Evolutionary conservation across 768 basidiomycete species (phyloP).

Genomic region (Macrocybe gigantea): DNA sequence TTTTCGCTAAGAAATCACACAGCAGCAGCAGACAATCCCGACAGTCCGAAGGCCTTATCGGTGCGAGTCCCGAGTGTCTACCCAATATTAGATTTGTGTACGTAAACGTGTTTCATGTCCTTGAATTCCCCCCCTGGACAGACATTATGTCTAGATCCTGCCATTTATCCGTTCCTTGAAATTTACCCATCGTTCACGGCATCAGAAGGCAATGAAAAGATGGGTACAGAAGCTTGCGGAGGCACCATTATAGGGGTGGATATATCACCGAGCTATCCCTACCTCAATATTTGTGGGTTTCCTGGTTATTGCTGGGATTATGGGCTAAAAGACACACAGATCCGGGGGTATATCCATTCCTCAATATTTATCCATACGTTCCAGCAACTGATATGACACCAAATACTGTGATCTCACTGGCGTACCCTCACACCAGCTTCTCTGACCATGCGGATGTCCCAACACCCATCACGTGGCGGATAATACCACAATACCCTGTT

Average conservation of each 20-base stretch:
- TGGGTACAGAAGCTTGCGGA: too few relatives aligned
- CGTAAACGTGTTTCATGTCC: neutral
- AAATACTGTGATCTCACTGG: constrained; percentile 8
- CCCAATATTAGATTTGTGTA: constrained; percentile 12
- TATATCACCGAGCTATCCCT: neutral
- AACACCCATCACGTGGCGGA: constrained; percentile 1
- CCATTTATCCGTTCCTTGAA: constrained; percentile 10
- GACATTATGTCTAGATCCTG: constrained; percentile 7
- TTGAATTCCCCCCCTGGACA: neutral
- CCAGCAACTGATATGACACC: neutral
- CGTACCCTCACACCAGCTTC: constrained; percentile 34
- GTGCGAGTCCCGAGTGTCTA: constrained; percentile 6
- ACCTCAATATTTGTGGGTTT: neutral
- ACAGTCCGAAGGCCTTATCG: neutral
- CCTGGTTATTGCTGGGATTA: too few relatives aligned
- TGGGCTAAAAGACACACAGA: constrained; percentile 18
- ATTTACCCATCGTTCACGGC: constrained; percentile 12
- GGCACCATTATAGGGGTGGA: too few relatives aligned
- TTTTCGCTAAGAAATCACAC: too few relatives aligned
- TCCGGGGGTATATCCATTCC: constrained; percentile 25
- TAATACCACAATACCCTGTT: constrained; percentile 13
- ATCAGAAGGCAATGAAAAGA: neutral
- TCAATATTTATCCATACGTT: constrained; percentile 15
- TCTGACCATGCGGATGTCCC: neutral
- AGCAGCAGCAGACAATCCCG: neutral